A percentile compares a stretch with the other conserved stretches of the same genome.
Evolutionary conservation across 2,329 filamentous ascomycete species (phyloP).

Genomic region (Pyrenophora teres): DNA sequence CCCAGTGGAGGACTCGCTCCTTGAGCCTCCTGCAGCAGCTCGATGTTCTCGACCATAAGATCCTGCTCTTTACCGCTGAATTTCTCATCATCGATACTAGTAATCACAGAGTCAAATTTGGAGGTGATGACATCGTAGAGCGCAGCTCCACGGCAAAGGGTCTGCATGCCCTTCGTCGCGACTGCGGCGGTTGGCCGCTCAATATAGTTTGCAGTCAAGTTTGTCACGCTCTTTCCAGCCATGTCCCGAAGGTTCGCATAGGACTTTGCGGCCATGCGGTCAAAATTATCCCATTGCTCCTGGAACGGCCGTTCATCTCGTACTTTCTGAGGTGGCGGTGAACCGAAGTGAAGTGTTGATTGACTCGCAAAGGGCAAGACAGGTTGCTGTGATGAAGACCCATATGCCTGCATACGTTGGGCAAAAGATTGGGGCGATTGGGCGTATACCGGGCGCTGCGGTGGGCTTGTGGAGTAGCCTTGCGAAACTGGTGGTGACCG

Average conservation of each 20-base stretch:
- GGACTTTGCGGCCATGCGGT: constrained; percentile 38
- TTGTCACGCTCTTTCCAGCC: constrained; percentile 32
- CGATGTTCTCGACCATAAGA: constrained; percentile 44
- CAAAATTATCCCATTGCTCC: constrained; percentile 37
- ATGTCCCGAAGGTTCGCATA: constrained; percentile 35
- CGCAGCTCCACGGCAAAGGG: constrained; percentile 48
- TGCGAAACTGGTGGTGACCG: constrained; percentile 13
- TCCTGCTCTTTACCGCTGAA: constrained; percentile 60
- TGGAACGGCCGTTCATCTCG: constrained; percentile 30
- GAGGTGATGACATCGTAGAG: constrained; percentile 65
- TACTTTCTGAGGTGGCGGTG: constrained; percentile 22
- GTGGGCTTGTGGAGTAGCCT: constrained; percentile 20
- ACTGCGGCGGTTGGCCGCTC: constrained; percentile 37
- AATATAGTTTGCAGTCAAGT: constrained; percentile 35
- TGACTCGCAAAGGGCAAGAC: constrained; percentile 23
- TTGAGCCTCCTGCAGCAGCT: constrained; percentile 18
- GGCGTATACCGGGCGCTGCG: constrained; percentile 28
- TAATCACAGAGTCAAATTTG: constrained; percentile 71
- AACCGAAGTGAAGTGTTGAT: constrained; percentile 29
- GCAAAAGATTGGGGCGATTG: constrained; percentile 22
- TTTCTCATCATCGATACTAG: constrained; percentile 69
- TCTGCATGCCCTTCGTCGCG: constrained; percentile 43
- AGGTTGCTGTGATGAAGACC: constrained; percentile 21
- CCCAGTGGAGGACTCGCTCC: constrained; percentile 23
- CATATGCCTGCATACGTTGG: constrained; percentile 20